Conservation (phyloP, 768 basidiomycete species). For the Cytidiella melzeri region DNA sequence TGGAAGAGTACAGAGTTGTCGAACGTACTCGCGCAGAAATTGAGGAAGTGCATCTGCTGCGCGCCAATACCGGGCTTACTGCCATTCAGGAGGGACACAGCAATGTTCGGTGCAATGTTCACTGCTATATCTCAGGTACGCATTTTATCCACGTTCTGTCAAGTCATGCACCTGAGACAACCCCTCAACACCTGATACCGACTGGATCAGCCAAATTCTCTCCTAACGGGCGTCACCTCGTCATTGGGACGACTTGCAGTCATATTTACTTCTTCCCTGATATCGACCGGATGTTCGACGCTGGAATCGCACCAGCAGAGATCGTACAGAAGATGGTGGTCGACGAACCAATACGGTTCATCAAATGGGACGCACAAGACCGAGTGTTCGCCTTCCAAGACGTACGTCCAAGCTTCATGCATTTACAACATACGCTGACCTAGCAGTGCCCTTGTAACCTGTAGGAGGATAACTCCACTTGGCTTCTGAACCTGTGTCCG, state of each 20-base stretch:
- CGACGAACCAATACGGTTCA: conserved; percentile 15
- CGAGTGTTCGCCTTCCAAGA: conserved; percentile 14
- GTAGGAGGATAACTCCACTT: background rate
- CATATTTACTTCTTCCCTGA: conserved; percentile 17
- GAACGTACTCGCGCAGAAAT: conserved; percentile 4
- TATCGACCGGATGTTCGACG: conserved; percentile 14
- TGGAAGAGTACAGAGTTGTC: conserved; percentile 10
- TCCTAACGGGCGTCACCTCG: conserved; percentile 19
- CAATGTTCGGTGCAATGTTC: conserved; percentile 6
- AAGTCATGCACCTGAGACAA: conserved; percentile 4
- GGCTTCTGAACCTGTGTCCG: background rate
- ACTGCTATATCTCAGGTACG: conserved; percentile 4
- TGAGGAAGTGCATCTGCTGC: conserved; percentile 7
- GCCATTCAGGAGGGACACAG: too few relatives aligned
- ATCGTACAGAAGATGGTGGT: conserved; percentile 14
- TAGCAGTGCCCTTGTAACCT: too few relatives aligned
- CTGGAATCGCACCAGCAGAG: conserved; percentile 4
- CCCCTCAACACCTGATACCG: conserved; percentile 14
- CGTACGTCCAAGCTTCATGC: conserved; percentile 3
- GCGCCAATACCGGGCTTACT: too few relatives aligned
- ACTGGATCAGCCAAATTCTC: conserved; percentile 20
- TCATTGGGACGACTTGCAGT: conserved; percentile 15
- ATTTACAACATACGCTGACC: background rate
- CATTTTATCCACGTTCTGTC: too few relatives aligned
- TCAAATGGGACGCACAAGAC: conserved; percentile 15